These are phyloP conservation scores for Nannochloris sp. DNA, from an alignment of 139 green algal species.

Conservation along the genomic window DNA sequence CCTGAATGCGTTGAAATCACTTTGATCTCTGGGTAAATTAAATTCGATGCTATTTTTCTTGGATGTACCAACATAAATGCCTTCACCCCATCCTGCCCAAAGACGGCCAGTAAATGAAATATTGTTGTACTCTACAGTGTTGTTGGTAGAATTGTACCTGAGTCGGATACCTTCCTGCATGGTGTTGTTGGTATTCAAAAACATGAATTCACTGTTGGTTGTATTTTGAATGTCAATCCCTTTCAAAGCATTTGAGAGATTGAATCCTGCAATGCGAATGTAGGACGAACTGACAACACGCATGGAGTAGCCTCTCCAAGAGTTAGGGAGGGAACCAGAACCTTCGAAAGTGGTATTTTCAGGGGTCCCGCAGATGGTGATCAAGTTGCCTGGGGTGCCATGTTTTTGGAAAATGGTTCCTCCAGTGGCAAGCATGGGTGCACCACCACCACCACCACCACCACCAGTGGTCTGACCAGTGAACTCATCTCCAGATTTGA, in stretches of 20 bases:
- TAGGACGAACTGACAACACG: neutral
- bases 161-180: conserved; percentile 7
- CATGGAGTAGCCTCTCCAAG: neutral
- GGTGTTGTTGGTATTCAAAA: neutral
- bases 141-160: conserved; percentile 1
- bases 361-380: conserved; percentile 4
- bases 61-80: conserved; percentile 4
- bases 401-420: neutral
- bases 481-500: neutral
- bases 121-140: neutral
- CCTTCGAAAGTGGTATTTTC: neutral
- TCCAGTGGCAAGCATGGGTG: neutral
- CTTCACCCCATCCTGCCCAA: neutral
- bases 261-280: conserved; percentile 1
- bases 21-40: neutral
- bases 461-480: neutral
- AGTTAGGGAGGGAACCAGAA: neutral
- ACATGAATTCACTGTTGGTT: neutral
- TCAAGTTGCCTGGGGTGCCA: neutral
- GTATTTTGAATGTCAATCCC: conserved; percentile 9
- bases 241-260: conserved; percentile 5
- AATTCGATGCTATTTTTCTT: conserved; percentile 8
- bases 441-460: neutral
- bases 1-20: neutral
- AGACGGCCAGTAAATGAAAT: conserved; percentile 3